Percentiles rank a stretch among this genome's conserved stretches.
Evolutionary conservation across 2,329 filamentous ascomycete species (phyloP).

Genomic region (Alternaria conjuncta): DNA sequence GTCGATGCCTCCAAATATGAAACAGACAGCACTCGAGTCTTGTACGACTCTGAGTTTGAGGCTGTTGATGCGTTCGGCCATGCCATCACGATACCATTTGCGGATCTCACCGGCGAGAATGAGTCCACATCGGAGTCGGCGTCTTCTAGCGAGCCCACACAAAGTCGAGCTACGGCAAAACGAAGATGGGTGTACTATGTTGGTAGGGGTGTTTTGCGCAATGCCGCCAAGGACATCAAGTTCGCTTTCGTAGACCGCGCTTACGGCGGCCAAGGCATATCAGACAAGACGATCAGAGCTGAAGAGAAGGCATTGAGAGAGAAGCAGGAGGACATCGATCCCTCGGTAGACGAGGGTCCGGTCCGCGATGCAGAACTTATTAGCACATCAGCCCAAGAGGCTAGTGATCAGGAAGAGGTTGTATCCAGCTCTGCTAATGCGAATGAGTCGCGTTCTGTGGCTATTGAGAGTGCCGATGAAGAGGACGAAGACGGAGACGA

Average conservation of each 20-base stretch:
- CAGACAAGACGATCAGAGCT: conserved; percentile 46
- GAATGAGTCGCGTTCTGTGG: not conserved
- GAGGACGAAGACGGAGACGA: conserved; percentile 39
- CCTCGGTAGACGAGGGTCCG: conserved; percentile 54
- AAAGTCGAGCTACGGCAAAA: conserved; percentile 54
- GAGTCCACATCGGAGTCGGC: conserved; percentile 30
- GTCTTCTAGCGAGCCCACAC: conserved; percentile 38
- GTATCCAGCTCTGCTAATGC: conserved; percentile 6
- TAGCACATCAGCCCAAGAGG: conserved; percentile 20
- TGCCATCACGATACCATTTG: conserved; percentile 60
- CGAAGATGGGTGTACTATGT: conserved; percentile 67
- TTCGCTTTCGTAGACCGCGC: conserved; percentile 65
- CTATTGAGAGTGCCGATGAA: conserved; percentile 1
- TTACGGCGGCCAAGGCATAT: conserved; percentile 65
- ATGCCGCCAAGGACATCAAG: conserved; percentile 61
- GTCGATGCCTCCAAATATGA: conserved; percentile 66
- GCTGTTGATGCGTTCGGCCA: conserved; percentile 64
- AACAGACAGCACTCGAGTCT: conserved; percentile 58
- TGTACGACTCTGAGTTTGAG: conserved; percentile 61
- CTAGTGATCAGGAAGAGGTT: conserved; percentile 10
- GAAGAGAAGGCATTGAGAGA: conserved; percentile 50
- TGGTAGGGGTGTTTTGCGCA: conserved; percentile 65
- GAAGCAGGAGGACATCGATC: conserved; percentile 57
- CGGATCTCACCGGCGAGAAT: conserved; percentile 54
- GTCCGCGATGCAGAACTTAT: conserved; percentile 44